A percentile compares a stretch with the other conserved stretches of the same genome.
Evolutionary conservation across 2,329 filamentous ascomycete genomes (phyloP).

Genomic region (Periconia sp.): DNA sequence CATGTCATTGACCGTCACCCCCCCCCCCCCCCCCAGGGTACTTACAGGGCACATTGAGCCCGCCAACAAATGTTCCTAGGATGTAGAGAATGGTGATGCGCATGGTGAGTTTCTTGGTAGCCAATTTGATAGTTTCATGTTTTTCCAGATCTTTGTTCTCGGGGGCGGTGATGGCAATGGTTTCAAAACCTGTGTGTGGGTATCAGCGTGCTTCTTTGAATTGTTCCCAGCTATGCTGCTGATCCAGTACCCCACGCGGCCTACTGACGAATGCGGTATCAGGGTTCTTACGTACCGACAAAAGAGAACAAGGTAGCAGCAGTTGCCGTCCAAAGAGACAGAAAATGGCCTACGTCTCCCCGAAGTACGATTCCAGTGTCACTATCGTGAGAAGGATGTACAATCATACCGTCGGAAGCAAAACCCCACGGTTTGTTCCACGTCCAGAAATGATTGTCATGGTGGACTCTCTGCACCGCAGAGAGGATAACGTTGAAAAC

Average conservation of each 20-base stretch:
- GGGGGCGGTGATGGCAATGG: constrained; percentile 47
- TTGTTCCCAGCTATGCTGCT: no score
- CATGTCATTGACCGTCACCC: no score
- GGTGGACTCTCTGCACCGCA: constrained; percentile 26
- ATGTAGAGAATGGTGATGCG: constrained; percentile 49
- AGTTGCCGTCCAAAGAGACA: constrained; percentile 47
- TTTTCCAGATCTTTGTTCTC: constrained; percentile 47
- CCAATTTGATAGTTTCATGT: constrained; percentile 49
- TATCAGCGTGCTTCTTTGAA: no score
- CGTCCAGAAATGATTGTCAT: constrained; percentile 33
- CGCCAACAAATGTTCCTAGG: constrained; percentile 46
- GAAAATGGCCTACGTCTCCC: constrained; percentile 33
- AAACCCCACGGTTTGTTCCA: constrained; percentile 40
- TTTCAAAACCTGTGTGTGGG: constrained; percentile 37
- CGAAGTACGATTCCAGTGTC: constrained; percentile 27
- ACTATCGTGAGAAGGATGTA: constrained; percentile 21
- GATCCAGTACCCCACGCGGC: no score
- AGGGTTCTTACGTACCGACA: constrained; percentile 22
- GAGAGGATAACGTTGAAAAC: constrained; percentile 47
- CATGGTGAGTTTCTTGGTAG: constrained; percentile 47
- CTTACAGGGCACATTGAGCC: constrained; percentile 45
- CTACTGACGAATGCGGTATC: background rate
- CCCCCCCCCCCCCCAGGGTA: background rate
- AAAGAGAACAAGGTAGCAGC: constrained; percentile 48
- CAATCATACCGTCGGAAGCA: constrained; percentile 26